Base-by-base conservation (phyloP, 2,329 filamentous ascomycete species). In the Chaetomium olivaceum region DNA sequence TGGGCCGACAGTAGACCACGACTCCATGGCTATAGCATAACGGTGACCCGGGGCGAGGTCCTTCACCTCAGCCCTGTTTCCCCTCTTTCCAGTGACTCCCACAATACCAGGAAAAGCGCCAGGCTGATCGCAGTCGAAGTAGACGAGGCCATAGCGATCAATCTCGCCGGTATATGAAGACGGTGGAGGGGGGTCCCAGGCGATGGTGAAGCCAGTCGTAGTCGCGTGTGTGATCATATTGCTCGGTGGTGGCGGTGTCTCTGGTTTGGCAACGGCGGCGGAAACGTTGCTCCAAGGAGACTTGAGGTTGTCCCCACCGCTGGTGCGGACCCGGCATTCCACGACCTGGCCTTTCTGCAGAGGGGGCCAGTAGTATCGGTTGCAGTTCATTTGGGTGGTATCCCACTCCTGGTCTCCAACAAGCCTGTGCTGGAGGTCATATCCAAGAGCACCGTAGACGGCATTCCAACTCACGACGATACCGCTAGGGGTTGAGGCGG, bases 371-470 rank as follows among this genome's bases (percentile, higher is more conserved):
- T 71, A 64, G 46, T 66, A 64, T 0, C 63, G 58, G 56, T 63
- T 64, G 43, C 36, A 33, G 8, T 43, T 11, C 0, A 62, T 23
- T 46, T 64, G 62, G 8, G 33, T 21, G 19, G 23, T 3, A 7
- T 23, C 3, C 64, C 57, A 67, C 33, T 33, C 23, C 36, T 21
- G 0, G 4, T 54, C 43, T 5, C 56, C 59, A 16, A 23, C 54
- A 4, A 61, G 14, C 8, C 67, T 66, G 21, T 48, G 58, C 11
- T 67, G 62, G 1, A 71, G 7, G 11, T 71, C 68, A 50, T 69
- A 75, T 3, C 68, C 70, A 3, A 65, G 67, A 0, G 73, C 73
- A n/a, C 73, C 71, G 54, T 71, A 73, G 2, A 73, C 67, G 9
- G 57, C 3, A 1, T 70, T 67, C 73, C 73, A 74, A 3, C 67